Percentiles rank a stretch among this genome's conserved stretches.
phyloP scores from a whole-genome alignment of 2,329 filamentous ascomycete genomes.

The Amphichorda felina region DNA sequence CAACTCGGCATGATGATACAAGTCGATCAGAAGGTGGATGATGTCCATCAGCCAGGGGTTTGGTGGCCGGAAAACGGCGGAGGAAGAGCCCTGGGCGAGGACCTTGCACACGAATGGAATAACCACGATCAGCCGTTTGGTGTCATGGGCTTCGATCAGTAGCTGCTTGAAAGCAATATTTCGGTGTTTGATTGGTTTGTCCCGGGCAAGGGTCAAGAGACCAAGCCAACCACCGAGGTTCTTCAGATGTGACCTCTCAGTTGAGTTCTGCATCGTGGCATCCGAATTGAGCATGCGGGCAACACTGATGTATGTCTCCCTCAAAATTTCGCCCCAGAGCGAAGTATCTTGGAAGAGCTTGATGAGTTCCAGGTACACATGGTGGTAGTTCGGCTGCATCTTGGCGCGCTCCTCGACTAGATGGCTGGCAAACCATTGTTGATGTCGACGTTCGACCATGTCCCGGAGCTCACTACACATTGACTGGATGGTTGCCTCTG shows the following conservation, averaged over 20 bases:
- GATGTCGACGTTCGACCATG: slow-evolving; percentile 66
- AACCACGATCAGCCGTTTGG: slow-evolving; percentile 79
- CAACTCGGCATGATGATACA: slow-evolving; percentile 85
- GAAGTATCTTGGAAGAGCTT: slow-evolving; percentile 67
- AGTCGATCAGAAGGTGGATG: slow-evolving; percentile 76
- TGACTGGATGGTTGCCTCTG: slow-evolving; percentile 71
- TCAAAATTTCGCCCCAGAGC: slow-evolving; percentile 79
- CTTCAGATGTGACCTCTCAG: slow-evolving; percentile 80
- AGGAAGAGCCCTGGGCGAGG: slow-evolving; percentile 70
- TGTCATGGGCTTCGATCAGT: slow-evolving; percentile 85
- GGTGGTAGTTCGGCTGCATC: slow-evolving; percentile 93
- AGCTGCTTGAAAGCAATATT: slow-evolving; percentile 97
- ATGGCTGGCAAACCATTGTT: slow-evolving; percentile 94
- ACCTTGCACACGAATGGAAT: slow-evolving; percentile 98
- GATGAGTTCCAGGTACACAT: slow-evolving; percentile 82
- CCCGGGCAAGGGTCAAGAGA: slow-evolving; percentile 79
- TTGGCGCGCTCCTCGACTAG: slow-evolving; percentile 94
- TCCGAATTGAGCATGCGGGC: slow-evolving; percentile 85
- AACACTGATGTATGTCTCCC: slow-evolving; percentile 84
- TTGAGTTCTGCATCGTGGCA: slow-evolving; percentile 68
- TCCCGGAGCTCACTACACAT: slow-evolving; percentile 77
- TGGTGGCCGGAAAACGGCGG: slow-evolving; percentile 82
- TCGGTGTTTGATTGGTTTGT: slow-evolving; percentile 90
- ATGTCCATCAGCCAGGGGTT: slow-evolving; percentile 99
- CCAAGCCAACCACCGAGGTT: slow-evolving; percentile 92